Conservation (phyloP, 2,329 filamentous ascomycete genomes). For the Aspergillus sp. region DNA sequence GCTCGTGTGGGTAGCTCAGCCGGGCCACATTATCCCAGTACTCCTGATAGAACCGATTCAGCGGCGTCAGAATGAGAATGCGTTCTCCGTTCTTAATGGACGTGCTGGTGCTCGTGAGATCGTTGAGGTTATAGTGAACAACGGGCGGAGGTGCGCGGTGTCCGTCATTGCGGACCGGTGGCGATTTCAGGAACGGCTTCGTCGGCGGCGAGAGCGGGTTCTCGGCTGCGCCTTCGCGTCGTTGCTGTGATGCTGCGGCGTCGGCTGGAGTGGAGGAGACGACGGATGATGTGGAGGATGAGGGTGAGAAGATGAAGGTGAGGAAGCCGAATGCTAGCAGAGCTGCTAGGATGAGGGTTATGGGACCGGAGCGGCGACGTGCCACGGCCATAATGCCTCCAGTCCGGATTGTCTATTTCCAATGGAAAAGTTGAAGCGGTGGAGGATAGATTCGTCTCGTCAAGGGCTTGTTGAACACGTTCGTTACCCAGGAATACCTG, state of each 20-base stretch:
- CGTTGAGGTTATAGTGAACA: slow-evolving; percentile 88
- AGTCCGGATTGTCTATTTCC: neutral
- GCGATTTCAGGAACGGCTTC: slow-evolving; percentile 63
- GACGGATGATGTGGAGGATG: slow-evolving; percentile 42
- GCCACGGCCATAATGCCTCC: slow-evolving; percentile 46
- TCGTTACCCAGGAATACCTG: slow-evolving; percentile 8
- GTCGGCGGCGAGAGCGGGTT: slow-evolving; percentile 67
- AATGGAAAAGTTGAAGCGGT: no score
- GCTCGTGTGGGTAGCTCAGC: slow-evolving; percentile 81
- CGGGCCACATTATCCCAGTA: slow-evolving; percentile 92
- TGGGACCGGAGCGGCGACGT: slow-evolving; percentile 70
- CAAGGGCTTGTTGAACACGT: neutral
- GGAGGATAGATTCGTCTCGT: neutral
- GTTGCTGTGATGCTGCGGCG: slow-evolving; percentile 36
- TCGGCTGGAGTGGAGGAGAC: slow-evolving; percentile 20
- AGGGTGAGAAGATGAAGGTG: slow-evolving; percentile 40
- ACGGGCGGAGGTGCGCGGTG: slow-evolving; percentile 67
- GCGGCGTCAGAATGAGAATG: slow-evolving; percentile 83
- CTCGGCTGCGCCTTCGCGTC: slow-evolving; percentile 52
- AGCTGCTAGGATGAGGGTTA: slow-evolving; percentile 63
- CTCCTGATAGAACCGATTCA: slow-evolving; percentile 83
- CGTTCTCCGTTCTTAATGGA: slow-evolving; percentile 74
- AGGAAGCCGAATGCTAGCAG: slow-evolving; percentile 66
- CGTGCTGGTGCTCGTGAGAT: slow-evolving; percentile 71
- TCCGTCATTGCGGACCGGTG: slow-evolving; percentile 39